These are phyloP conservation scores for Termitomyces sp. DNA, from an alignment of 1,284 basidiomycete genomes.

Conservation along the genomic window DNA sequence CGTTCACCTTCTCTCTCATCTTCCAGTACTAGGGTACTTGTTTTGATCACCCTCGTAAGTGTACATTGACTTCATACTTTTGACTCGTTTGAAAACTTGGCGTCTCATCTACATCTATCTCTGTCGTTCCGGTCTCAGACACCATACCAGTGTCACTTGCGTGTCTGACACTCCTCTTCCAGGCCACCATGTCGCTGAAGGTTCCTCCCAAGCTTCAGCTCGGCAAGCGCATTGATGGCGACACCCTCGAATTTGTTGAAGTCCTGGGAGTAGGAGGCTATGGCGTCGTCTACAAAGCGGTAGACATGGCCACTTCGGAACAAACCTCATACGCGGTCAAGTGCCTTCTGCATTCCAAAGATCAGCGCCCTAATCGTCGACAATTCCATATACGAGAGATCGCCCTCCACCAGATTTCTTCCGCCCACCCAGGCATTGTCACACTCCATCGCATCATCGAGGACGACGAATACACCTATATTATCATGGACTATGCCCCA, in stretches of 20 bases:
- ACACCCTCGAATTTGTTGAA: slow-evolving; percentile 76
- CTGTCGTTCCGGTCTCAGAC: slow-evolving; percentile 4
- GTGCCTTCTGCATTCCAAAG: slow-evolving; percentile 56
- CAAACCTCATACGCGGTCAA: slow-evolving; percentile 82
- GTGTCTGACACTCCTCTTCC: slow-evolving; percentile 6
- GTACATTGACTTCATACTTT: neutral
- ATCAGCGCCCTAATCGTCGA: slow-evolving; percentile 49
- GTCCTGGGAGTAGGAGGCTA: slow-evolving; percentile 92
- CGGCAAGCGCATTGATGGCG: slow-evolving; percentile 72
- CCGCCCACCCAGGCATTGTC: slow-evolving; percentile 78
- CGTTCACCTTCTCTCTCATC: neutral
- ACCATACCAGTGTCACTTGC: neutral
- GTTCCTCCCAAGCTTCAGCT: slow-evolving; percentile 45
- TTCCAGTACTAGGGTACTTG: neutral
- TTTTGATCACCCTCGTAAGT: neutral
- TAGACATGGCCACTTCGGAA: slow-evolving; percentile 47
- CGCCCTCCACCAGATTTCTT: slow-evolving; percentile 82
- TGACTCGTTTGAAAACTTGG: neutral
- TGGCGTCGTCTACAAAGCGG: slow-evolving; percentile 89
- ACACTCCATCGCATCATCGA: slow-evolving; percentile 86
- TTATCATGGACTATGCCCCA: slow-evolving; percentile 73
- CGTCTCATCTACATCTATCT: neutral
- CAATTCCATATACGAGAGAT: slow-evolving; percentile 73
- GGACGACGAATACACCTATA: slow-evolving; percentile 55
- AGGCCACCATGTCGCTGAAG: slow-evolving; percentile 6